Base-by-base conservation (phyloP, 805 yeast genomes). In the Zygosaccharomyces kombuchaensis region DNA sequence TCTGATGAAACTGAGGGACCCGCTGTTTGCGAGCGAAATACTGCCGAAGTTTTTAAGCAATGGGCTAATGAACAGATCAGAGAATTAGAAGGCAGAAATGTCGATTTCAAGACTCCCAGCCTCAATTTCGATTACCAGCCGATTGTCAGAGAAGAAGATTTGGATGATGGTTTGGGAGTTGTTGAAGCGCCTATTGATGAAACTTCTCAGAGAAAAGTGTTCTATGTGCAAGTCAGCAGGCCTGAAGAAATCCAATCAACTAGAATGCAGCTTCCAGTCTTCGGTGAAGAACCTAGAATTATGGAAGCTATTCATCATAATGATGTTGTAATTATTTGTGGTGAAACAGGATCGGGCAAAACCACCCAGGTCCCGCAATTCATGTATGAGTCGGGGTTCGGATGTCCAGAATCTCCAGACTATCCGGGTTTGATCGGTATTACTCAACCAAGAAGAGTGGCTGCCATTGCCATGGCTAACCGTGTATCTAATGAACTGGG, bases 361-460 rank as follows among this genome's bases (percentile, higher is more conserved):
- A 93, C 99, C 1, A 93, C 99, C 0, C 99, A 93, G 67, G 90
- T 93, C 4, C 99, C 99, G 0, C 99, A 93, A 63, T 93, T 93
- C 59, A 67, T 93, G 36, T 88, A 81, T 60, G 99, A 93, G 66
- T 80, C 96, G 0, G 98, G 98, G 1, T 91, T 84, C 60, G 97
- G 96, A 4, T 64, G 68, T 36, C 54, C 62, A 6, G 73, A 75
- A 6, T 68, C 69, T 5, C 69, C 80, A 6, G 80, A 79, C 6
- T 78, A 81, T 9, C 91, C 96, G 0, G 98, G 98, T 1, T 84
- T 91, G 90, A 87, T 93, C 57, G 99, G 97, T 46, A 75, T 93
- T 19, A 93, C 99, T 0, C 99, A 93, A 67, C 96, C 96, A 2
- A 78, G 96, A 74, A 78, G 96, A 68, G 96, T 87, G 46, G 96